phyloP scores from a whole-genome alignment of 176 grass and related monocot species.

The Lolium rigidum region DNA sequence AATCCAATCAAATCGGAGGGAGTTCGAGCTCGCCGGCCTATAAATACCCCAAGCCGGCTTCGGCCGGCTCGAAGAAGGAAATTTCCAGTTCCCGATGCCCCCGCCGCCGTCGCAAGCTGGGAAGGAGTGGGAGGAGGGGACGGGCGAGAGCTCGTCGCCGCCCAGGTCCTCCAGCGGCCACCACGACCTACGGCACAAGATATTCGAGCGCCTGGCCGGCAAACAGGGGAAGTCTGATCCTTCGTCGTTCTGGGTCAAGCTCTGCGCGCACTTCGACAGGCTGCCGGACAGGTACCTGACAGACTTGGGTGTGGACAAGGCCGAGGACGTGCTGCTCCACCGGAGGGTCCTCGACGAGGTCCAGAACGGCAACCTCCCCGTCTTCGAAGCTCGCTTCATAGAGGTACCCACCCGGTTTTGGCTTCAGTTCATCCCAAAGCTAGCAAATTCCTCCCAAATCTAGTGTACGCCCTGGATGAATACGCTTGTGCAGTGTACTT shows the following conservation, averaged over 20 bases:
- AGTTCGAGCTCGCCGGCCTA: background rate
- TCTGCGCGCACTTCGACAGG: slow-evolving; percentile 57
- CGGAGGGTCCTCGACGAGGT: slow-evolving; percentile 62
- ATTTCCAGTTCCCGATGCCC: background rate
- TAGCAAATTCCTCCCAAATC: background rate
- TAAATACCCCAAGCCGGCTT: background rate
- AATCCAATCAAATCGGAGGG: slow-evolving; percentile 1
- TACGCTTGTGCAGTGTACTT: no score
- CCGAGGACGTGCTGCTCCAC: slow-evolving; percentile 80
- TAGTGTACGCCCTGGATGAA: no score
- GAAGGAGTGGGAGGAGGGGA: slow-evolving; percentile 58
- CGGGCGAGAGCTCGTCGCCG: slow-evolving; percentile 59
- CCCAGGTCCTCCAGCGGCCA: slow-evolving; percentile 11
- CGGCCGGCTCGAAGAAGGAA: background rate
- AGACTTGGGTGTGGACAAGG: slow-evolving; percentile 56
- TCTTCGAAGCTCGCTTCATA: slow-evolving; percentile 71
- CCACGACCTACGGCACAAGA: slow-evolving; percentile 28
- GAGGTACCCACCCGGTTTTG: slow-evolving; percentile 39
- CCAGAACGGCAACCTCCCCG: slow-evolving; percentile 49
- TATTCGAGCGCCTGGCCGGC: slow-evolving; percentile 57
- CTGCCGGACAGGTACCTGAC: slow-evolving; percentile 63
- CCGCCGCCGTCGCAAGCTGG: background rate
- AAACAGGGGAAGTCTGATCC: slow-evolving; percentile 37
- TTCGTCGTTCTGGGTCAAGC: slow-evolving; percentile 28
- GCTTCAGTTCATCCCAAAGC: background rate